A percentile compares a stretch with the other conserved stretches of the same genome.
These are phyloP conservation scores for Porcisia deanei DNA, from an alignment of 208 protist species.

Conservation along the genomic window DNA sequence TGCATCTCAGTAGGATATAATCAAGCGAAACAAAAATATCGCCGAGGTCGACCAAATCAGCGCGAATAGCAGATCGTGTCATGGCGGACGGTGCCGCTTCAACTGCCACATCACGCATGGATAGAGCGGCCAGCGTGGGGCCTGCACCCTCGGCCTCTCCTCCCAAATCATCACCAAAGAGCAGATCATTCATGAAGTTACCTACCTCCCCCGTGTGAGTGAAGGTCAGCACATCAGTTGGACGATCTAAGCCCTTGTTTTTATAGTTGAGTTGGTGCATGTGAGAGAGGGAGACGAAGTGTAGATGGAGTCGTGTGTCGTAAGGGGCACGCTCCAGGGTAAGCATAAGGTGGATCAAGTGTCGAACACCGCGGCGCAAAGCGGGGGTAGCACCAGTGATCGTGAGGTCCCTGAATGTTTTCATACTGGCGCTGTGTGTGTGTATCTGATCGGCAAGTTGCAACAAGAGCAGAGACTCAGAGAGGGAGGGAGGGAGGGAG, in stretches of 20 bases:
- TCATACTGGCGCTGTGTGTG: conserved; percentile 2
- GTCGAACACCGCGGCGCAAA: conserved; percentile 29
- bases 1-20: conserved; percentile 59
- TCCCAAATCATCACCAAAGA: conserved; percentile 36
- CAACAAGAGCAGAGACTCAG: neutral
- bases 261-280: conserved; percentile 64
- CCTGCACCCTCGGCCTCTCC: neutral
- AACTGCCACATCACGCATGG: neutral
- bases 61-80: conserved; percentile 2
- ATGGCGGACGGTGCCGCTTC: neutral
- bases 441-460: neutral
- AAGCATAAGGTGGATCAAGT: conserved; percentile 44
- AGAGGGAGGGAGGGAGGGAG: neutral
- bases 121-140: neutral
- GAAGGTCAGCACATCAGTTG: conserved; percentile 87
- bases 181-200: conserved; percentile 38
- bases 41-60: conserved; percentile 54
- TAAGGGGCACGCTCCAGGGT: conserved; percentile 41
- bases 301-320: conserved; percentile 49
- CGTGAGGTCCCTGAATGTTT: conserved; percentile 32
- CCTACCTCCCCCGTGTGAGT: conserved; percentile 19
- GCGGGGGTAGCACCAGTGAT: conserved; percentile 42
- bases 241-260: conserved; percentile 39
- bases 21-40: conserved; percentile 73
- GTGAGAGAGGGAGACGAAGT: conserved; percentile 39